These are phyloP conservation scores for Emydomyces testavorans DNA, from an alignment of 2,329 filamentous ascomycete species.

Conservation along the genomic window DNA sequence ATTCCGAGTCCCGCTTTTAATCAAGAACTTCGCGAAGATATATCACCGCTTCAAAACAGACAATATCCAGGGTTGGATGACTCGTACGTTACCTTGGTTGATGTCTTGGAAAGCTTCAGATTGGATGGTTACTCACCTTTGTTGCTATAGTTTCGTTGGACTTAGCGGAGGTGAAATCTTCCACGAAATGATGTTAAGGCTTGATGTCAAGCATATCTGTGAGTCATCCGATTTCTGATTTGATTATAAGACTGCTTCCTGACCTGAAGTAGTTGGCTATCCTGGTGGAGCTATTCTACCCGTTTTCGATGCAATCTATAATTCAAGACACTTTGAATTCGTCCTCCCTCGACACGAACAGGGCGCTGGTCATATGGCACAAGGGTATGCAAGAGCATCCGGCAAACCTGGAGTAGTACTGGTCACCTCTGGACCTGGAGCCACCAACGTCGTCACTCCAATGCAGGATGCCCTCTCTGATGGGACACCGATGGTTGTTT, in stretches of 20 bases:
- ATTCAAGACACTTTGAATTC: conserved; percentile 93
- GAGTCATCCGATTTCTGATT: conserved; percentile 35
- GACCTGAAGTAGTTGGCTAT: conserved; percentile 56
- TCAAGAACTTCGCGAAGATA: conserved; percentile 47
- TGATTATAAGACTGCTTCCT: not conserved
- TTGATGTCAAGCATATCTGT: conserved; percentile 90
- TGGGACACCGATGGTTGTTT: conserved; percentile 91
- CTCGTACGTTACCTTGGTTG: conserved; percentile 48
- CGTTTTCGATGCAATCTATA: conserved; percentile 97
- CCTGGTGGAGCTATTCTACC: conserved; percentile 92
- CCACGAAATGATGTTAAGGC: conserved; percentile 97
- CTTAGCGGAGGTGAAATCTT: conserved; percentile 95
- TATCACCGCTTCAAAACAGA: conserved; percentile 56
- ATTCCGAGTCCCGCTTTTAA: conserved; percentile 52
- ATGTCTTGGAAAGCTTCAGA: not conserved
- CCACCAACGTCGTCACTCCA: conserved; percentile 91
- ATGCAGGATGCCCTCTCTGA: conserved; percentile 95
- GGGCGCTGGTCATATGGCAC: conserved; percentile 95
- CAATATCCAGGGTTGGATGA: conserved; percentile 60
- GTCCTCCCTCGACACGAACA: conserved; percentile 93
- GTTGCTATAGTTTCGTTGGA: conserved; percentile 61
- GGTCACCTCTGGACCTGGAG: conserved; percentile 91
- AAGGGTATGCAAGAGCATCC: conserved; percentile 87
- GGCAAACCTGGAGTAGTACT: conserved; percentile 92
- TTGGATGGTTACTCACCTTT: conserved; percentile 12